Evolutionary conservation across 495 filamentous ascomycete species (phyloP).

Genomic region (Thermochaetoides thermophila): DNA sequence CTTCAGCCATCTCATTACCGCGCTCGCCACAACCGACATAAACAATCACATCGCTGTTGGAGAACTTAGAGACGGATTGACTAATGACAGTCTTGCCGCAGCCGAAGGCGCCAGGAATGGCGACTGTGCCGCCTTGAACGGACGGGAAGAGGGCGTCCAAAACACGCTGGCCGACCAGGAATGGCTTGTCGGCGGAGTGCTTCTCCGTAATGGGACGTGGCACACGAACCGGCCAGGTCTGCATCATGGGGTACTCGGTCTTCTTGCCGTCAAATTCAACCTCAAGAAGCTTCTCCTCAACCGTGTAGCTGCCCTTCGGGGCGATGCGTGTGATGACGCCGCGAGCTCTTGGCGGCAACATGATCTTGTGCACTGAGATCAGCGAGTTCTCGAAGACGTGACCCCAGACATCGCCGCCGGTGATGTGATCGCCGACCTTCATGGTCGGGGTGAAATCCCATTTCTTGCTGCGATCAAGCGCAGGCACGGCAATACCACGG

Average conservation of each 20-base stretch:
- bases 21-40: slow-evolving; percentile 98
- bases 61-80: slow-evolving; percentile 97
- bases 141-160: slow-evolving; percentile 95
- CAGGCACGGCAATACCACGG: slow-evolving; percentile 78
- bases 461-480: slow-evolving; percentile 72
- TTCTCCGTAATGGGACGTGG: slow-evolving; percentile 83
- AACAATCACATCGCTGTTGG: slow-evolving; percentile 96
- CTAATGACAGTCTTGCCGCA: slow-evolving; percentile 99
- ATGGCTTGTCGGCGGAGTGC: slow-evolving; percentile 70
- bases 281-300: slow-evolving; percentile 88
- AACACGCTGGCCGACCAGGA: slow-evolving; percentile 93
- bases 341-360: slow-evolving; percentile 78
- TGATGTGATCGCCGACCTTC: slow-evolving; percentile 94
- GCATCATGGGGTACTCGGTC: slow-evolving; percentile 90
- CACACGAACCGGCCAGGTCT: slow-evolving; percentile 97
- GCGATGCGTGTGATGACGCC: slow-evolving; percentile 88
- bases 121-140: slow-evolving; percentile 93
- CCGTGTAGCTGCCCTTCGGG: slow-evolving; percentile 79
- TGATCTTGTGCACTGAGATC: slow-evolving; percentile 84
- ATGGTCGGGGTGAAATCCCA: slow-evolving; percentile 88
- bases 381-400: slow-evolving; percentile 92
- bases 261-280: slow-evolving; percentile 95
- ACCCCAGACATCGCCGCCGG: slow-evolving; percentile 90
- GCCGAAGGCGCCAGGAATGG: slow-evolving; percentile 95
- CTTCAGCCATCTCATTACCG: slow-evolving; percentile 99